phyloP scores from a whole-genome alignment of 2,329 filamentous ascomycete species.

The Colletotrichum cereale region DNA sequence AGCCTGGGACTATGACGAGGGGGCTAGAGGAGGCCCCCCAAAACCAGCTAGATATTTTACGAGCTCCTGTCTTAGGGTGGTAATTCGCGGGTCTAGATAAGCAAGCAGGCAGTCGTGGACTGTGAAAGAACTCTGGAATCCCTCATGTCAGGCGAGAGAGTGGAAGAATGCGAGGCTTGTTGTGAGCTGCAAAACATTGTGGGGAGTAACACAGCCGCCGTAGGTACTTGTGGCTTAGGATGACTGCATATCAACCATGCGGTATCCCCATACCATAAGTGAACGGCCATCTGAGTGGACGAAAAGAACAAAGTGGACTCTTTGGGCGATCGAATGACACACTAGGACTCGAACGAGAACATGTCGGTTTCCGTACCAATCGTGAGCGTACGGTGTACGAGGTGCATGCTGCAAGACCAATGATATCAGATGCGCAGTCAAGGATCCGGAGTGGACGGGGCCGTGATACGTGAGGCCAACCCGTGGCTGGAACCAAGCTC shows the following conservation, averaged over 20 bases:
- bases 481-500: conserved; percentile 8
- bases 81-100: not conserved
- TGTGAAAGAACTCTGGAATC: not conserved
- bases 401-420: not conserved
- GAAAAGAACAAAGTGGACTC: not conserved
- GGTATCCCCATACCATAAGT: too few species aligned
- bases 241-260: not conserved
- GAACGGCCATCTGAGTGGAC: not conserved
- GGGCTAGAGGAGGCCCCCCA: not conserved
- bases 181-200: not conserved
- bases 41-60: not conserved
- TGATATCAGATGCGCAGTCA: not conserved
- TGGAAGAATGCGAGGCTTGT: not conserved
- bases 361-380: not conserved
- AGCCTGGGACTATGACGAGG: conserved; percentile 1
- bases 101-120: not conserved
- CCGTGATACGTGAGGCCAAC: conserved; percentile 3
- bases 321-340: not conserved
- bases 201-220: not conserved
- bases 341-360: not conserved
- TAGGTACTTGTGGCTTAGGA: not conserved
- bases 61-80: not conserved
- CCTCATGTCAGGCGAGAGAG: not conserved
- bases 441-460: not conserved
- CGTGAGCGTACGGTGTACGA: not conserved